These are phyloP conservation scores for Chlorella variabilis DNA, from an alignment of 163 green algal species.

Conservation along the genomic window DNA sequence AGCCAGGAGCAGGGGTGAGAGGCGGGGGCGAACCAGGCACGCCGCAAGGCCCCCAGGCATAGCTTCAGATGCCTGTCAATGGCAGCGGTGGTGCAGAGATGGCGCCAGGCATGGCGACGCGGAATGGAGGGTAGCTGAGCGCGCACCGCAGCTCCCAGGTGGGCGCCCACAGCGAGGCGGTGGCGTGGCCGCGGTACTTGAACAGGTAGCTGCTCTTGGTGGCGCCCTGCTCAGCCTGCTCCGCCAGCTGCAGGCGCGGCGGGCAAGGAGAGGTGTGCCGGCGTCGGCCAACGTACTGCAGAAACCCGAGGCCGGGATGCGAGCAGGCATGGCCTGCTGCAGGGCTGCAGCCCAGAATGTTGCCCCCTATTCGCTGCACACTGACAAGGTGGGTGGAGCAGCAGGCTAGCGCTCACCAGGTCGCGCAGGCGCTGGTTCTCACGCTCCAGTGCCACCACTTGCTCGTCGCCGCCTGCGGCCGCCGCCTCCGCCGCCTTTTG, in stretches of 20 bases:
- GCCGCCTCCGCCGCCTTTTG: constrained; percentile 13
- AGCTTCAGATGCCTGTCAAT: too few species aligned
- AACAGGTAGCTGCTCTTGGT: constrained; percentile 50
- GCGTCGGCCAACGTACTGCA: background rate
- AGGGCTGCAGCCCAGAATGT: too few species aligned
- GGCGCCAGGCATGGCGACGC: too few species aligned
- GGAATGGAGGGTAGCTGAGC: too few species aligned
- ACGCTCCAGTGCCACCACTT: constrained; percentile 22
- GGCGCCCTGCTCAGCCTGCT: constrained; percentile 30
- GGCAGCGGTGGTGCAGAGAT: too few species aligned
- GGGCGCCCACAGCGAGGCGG: constrained; percentile 43
- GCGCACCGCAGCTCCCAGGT: constrained; percentile 56
- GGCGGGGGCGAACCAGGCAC: too few species aligned
- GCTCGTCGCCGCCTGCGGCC: background rate
- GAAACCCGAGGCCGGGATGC: background rate
- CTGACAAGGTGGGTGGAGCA: background rate
- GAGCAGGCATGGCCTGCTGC: too few species aligned
- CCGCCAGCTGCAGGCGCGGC: constrained; percentile 24
- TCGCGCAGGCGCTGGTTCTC: constrained; percentile 49
- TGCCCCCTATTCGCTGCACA: background rate
- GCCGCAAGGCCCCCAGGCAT: too few species aligned
- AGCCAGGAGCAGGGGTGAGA: too few species aligned
- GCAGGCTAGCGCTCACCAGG: constrained; percentile 36
- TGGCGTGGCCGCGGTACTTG: constrained; percentile 56
- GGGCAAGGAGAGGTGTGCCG: background rate